Base-by-base conservation (phyloP, 2,329 filamentous ascomycete genomes). In the Colletotrichum sp. region DNA sequence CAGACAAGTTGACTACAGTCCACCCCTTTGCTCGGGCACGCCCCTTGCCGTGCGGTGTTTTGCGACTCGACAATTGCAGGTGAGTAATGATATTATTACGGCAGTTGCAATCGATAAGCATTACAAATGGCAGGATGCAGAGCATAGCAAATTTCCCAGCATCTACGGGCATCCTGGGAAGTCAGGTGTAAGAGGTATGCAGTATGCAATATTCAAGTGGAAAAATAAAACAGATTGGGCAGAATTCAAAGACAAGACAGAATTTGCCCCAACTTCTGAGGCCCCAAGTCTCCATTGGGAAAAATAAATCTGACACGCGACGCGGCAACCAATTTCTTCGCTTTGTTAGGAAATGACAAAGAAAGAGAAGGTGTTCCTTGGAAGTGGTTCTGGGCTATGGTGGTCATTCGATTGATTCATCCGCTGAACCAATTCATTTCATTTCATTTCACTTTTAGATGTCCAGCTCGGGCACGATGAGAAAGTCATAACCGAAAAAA, bases 291-390 rank as follows among this genome's bases (percentile, higher is more conserved):
- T n/a, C 29, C 34, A 47, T 33, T 29, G 12, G 18, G 43, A 15
- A 27, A 38, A 59, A 66, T 74, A 31, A 67, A 74, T 55, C 72
- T 72, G 72, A 72, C 57, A 74, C 72, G 57, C 68, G 68, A 71
- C 55, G 61, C 55, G 68, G 57, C 69, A 72, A 29, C 27, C 47
- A 72, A 29, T 31, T 31, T 71, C 31, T n/a, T 61, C 43, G 33
- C 33, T 21, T 65, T 18, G 27, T 34, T 15, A 36, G 31, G 16
- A 47, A 65, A 43, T 33, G 51, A 43, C 55, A 16, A n/a, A 36
- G 51, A 15, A 16, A 54, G 24, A 62, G 29, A 58, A 61, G 33
- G 36, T 38, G 27, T n/a, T 27, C 58, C 47, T 38, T 36, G 29
- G n/a, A 64, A 27, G 9, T 34, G n/a, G 69, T 29, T 36, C 27